Evolutionary conservation across 371 early-diverging fungal species (phyloP).

Genomic region (Lichtheimia corymbifera): DNA sequence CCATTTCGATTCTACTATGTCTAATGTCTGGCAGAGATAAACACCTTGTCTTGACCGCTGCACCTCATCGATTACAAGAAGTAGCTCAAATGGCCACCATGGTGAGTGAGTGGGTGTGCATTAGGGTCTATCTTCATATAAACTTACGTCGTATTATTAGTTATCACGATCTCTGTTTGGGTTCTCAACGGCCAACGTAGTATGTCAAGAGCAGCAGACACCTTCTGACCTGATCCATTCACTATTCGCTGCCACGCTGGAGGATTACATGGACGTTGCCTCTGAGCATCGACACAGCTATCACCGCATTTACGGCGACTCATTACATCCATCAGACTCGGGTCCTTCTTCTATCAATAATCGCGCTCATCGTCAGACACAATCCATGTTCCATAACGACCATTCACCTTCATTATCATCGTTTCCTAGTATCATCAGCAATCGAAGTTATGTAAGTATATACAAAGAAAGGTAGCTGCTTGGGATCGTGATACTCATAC

Average conservation of each 20-base stretch:
- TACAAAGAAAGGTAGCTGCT: background rate
- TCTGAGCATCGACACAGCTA: conserved; percentile 1
- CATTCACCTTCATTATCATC: conserved; percentile 1
- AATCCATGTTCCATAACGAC: conserved; percentile 6
- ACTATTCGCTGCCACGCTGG: conserved; percentile 34
- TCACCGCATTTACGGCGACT: conserved; percentile 2
- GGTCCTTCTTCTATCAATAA: background rate
- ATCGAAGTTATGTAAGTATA: conserved; percentile 3
- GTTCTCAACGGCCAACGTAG: conserved; percentile 38
- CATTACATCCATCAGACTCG: conserved; percentile 4
- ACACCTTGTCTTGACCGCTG: conserved; percentile 43
- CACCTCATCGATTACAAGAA: conserved; percentile 34
- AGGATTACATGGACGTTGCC: conserved; percentile 12
- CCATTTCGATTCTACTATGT: conserved; percentile 47
- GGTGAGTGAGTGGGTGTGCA: conserved; percentile 32
- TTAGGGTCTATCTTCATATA: background rate
- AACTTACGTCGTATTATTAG: conserved; percentile 13
- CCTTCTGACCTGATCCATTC: conserved; percentile 34
- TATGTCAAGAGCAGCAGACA: conserved; percentile 29
- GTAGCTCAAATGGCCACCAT: conserved; percentile 46
- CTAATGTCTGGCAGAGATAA: conserved; percentile 42
- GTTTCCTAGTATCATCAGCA: conserved; percentile 1
- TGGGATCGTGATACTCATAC: background rate
- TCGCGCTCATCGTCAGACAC: background rate
- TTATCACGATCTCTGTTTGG: conserved; percentile 47